A percentile compares a stretch with the other conserved stretches of the same genome.
These are phyloP conservation scores for Neurospora sp. DNA, from an alignment of 495 filamentous ascomycete species.

Conservation along the genomic window DNA sequence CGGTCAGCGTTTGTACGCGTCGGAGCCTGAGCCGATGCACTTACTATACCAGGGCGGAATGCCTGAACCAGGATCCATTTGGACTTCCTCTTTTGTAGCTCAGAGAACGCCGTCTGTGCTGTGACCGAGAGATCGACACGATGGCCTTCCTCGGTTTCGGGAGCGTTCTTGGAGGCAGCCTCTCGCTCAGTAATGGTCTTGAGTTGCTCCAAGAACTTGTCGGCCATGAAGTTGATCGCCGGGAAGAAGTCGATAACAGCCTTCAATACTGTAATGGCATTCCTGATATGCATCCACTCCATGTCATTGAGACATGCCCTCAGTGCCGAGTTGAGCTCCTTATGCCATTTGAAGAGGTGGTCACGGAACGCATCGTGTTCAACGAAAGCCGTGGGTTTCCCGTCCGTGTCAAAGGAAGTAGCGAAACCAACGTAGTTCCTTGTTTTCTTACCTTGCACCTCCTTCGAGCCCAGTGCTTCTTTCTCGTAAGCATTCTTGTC, in stretches of 20 bases:
- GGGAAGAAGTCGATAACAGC: constrained; percentile 71
- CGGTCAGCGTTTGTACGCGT: constrained; percentile 11
- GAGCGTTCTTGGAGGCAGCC: constrained; percentile 44
- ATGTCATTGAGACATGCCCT: constrained; percentile 64
- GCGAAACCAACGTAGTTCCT: constrained; percentile 44
- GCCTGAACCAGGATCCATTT: constrained; percentile 81
- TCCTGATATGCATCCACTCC: constrained; percentile 97
- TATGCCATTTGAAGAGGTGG: constrained; percentile 84
- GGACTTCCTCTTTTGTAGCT: constrained; percentile 65
- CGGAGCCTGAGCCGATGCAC: constrained; percentile 24
- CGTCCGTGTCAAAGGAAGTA: constrained; percentile 50
- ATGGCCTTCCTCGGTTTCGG: constrained; percentile 52
- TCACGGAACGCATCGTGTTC: constrained; percentile 81
- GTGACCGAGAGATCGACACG: constrained; percentile 85
- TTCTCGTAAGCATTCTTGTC: constrained; percentile 67
- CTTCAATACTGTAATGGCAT: constrained; percentile 87
- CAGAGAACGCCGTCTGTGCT: constrained; percentile 73
- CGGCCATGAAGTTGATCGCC: constrained; percentile 77
- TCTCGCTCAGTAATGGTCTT: constrained; percentile 66
- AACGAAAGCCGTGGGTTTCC: constrained; percentile 54
- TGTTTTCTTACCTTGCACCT: constrained; percentile 25
- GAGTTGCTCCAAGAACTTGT: constrained; percentile 56
- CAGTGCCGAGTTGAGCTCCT: constrained; percentile 60
- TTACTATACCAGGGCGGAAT: constrained; percentile 47
- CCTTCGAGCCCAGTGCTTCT: constrained; percentile 49